Conservation (phyloP, 495 filamentous ascomycete species). For the Penicillium coffeae region DNA sequence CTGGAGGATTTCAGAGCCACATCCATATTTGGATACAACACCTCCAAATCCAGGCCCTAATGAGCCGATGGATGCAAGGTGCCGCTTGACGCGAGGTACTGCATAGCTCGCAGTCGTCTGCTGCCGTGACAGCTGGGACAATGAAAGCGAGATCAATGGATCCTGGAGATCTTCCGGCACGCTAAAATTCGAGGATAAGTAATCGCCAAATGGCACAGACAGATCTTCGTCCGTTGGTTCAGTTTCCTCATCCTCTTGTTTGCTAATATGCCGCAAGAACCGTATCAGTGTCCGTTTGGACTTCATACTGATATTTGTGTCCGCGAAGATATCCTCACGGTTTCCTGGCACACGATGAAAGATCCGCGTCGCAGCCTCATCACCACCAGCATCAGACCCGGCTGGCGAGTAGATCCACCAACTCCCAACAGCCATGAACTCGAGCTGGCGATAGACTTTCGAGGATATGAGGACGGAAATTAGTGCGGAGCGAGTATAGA, state of each 20-base stretch:
- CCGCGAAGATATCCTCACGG: slow-evolving; percentile 82
- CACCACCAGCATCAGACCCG: slow-evolving; percentile 5
- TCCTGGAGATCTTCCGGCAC: slow-evolving; percentile 64
- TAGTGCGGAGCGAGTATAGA: slow-evolving; percentile 77
- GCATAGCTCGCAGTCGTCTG: slow-evolving; percentile 62
- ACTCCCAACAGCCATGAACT: slow-evolving; percentile 90
- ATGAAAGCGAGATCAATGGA: slow-evolving; percentile 73
- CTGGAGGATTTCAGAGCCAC: slow-evolving; percentile 86
- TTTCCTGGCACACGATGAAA: slow-evolving; percentile 72
- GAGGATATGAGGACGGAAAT: slow-evolving; percentile 79
- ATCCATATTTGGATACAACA: slow-evolving; percentile 88
- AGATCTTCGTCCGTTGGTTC: slow-evolving; percentile 24
- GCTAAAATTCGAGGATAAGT: slow-evolving; percentile 68
- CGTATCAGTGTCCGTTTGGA: slow-evolving; percentile 83
- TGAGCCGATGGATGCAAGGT: slow-evolving; percentile 80
- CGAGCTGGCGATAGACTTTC: slow-evolving; percentile 79
- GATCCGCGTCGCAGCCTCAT: slow-evolving; percentile 9
- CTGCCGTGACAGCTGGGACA: slow-evolving; percentile 57
- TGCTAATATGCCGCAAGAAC: slow-evolving; percentile 65
- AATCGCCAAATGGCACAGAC: slow-evolving; percentile 54
- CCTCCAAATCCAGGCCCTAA: slow-evolving; percentile 84
- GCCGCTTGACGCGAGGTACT: slow-evolving; percentile 66
- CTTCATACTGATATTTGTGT: slow-evolving; percentile 64
- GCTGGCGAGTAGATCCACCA: slow-evolving; percentile 70
- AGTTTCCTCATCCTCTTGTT: slow-evolving; percentile 27